A percentile compares a stretch with the other conserved stretches of the same genome.
Evolutionary conservation across 2,329 filamentous ascomycete genomes (phyloP).

Genomic region (Phialocephala sp.): DNA sequence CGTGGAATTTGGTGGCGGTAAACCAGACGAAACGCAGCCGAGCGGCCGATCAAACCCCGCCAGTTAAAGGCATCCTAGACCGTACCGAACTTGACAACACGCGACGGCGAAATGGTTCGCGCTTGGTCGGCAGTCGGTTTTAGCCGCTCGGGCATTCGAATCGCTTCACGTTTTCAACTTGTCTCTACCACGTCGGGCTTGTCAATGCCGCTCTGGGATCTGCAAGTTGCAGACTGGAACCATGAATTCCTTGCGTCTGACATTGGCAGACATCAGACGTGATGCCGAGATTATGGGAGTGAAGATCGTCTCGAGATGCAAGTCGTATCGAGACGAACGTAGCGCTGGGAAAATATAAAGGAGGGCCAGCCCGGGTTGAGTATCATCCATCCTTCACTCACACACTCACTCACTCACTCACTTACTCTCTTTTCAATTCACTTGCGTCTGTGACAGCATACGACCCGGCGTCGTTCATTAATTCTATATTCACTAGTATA

Average conservation of each 20-base stretch:
- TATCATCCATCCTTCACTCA: neutral
- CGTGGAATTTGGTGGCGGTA: neutral
- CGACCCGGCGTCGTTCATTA: constrained; percentile 33
- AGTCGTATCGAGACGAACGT: constrained; percentile 8
- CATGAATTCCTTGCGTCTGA: neutral
- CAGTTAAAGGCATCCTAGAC: constrained; percentile 7
- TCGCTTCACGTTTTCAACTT: constrained; percentile 12
- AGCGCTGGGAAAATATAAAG: constrained; percentile 13
- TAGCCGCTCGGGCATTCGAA: constrained; percentile 10
- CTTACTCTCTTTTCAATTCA: constrained; percentile 22
- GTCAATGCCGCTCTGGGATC: constrained; percentile 10
- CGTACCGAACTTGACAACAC: neutral
- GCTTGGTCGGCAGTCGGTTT: neutral
- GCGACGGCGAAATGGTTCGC: neutral
- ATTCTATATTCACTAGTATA: constrained; percentile 23
- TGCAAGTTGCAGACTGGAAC: neutral
- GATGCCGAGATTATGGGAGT: constrained; percentile 13
- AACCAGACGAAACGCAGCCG: constrained; percentile 15
- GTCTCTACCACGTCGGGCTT: neutral
- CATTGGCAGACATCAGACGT: neutral
- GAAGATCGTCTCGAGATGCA: constrained; percentile 10
- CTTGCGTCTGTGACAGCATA: constrained; percentile 19
- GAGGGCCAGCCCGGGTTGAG: constrained; percentile 10
- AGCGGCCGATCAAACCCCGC: constrained; percentile 16
- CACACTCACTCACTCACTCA: neutral